Evolutionary conservation across 148 eudicot species (phyloP).

Genomic region (Fagopyrum esculentum): DNA sequence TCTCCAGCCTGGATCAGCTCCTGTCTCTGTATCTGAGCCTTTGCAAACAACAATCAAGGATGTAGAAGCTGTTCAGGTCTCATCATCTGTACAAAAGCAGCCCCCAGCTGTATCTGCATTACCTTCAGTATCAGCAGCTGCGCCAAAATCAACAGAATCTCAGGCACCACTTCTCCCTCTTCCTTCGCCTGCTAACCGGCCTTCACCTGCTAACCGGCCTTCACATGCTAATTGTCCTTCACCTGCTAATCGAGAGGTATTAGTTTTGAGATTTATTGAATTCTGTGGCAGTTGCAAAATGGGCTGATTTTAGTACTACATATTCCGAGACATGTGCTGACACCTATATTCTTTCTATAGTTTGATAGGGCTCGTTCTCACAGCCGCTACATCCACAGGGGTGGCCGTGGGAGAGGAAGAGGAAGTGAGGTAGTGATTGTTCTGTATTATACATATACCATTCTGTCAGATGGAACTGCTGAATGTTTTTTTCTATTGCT

Average conservation of each 20-base stretch:
- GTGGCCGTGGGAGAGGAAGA: conserved; percentile 38
- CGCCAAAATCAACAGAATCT: conserved; percentile 17
- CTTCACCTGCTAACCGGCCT: conserved; percentile 19
- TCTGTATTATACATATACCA: neutral
- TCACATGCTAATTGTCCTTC: conserved; percentile 16
- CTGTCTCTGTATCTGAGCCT: conserved; percentile 19
- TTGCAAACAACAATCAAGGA: conserved; percentile 32
- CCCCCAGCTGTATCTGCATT: conserved; percentile 14
- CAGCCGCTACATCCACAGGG: conserved; percentile 22
- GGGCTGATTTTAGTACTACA: neutral
- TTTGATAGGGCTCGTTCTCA: conserved; percentile 31
- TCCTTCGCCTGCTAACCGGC: conserved; percentile 29
- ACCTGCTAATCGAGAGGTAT: conserved; percentile 34
- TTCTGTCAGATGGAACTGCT: neutral
- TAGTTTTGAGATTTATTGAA: neutral
- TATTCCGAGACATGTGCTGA: neutral
- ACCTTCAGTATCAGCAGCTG: conserved; percentile 13
- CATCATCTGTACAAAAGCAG: conserved; percentile 18
- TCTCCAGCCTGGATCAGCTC: conserved; percentile 39
- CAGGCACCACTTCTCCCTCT: conserved; percentile 37
- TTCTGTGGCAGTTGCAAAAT: neutral
- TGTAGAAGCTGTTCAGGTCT: conserved; percentile 38
- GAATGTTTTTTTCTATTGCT: neutral
- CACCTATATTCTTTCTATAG: conserved; percentile 16
- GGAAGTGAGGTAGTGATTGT: conserved; percentile 33